These are phyloP conservation scores for Arabidopsis arenosa DNA, from an alignment of 345 rosid species.

Conservation along the genomic window DNA sequence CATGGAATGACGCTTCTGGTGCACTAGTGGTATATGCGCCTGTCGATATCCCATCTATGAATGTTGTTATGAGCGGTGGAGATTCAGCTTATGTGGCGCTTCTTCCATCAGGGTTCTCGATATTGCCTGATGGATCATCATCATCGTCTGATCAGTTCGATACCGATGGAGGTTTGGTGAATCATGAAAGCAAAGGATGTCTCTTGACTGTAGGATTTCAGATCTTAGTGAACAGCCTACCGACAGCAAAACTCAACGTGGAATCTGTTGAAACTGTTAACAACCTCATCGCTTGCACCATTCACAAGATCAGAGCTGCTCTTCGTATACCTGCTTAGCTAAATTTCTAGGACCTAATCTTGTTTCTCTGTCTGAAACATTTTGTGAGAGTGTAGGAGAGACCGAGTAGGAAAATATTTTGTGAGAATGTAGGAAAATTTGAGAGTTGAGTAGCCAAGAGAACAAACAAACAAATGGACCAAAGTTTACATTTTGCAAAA, in stretches of 20 bases:
- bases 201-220: constrained; percentile 65
- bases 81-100: constrained; percentile 53
- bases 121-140: constrained; percentile 52
- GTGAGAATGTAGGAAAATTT: neutral
- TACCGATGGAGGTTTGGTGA: constrained; percentile 7
- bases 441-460: constrained; percentile 15
- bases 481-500: constrained; percentile 41
- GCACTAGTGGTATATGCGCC: constrained; percentile 71
- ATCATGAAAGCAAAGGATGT: constrained; percentile 48
- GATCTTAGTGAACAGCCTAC: constrained; percentile 56
- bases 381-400: constrained; percentile 25
- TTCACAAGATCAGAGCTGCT: constrained; percentile 63
- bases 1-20: constrained; percentile 62
- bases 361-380: neutral
- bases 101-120: constrained; percentile 69
- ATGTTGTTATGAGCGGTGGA: constrained; percentile 54
- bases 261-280: constrained; percentile 69
- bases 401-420: too few relatives aligned
- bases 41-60: constrained; percentile 54
- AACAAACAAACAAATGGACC: constrained; percentile 33
- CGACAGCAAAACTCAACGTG: constrained; percentile 52
- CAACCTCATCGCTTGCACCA: constrained; percentile 63
- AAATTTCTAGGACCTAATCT: neutral
- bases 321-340: constrained; percentile 40
- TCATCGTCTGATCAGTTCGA: constrained; percentile 31